Evolutionary conservation across 2,329 filamentous ascomycete genomes (phyloP).

Genomic region (Mariannaea elegans): DNA sequence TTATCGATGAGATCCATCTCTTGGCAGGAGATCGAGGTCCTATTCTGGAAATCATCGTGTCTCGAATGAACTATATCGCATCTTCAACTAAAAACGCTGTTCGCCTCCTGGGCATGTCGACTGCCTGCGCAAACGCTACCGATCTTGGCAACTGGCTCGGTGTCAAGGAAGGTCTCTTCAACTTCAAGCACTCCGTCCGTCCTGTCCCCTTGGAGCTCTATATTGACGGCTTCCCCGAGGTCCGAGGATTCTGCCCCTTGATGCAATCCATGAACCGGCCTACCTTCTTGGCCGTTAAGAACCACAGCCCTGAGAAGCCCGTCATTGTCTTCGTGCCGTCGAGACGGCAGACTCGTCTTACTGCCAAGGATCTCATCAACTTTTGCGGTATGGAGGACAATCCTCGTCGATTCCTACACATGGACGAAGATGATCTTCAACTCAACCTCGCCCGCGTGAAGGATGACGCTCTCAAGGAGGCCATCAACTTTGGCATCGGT

Average conservation of each 20-base stretch:
- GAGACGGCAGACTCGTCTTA: constrained; percentile 90
- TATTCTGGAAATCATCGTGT: constrained; percentile 96
- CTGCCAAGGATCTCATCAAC: constrained; percentile 95
- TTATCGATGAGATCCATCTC: constrained; percentile 98
- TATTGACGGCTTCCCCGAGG: constrained; percentile 96
- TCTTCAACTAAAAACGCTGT: constrained; percentile 91
- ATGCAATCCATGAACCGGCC: constrained; percentile 99
- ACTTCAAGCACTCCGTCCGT: constrained; percentile 95
- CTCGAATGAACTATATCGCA: constrained; percentile 97
- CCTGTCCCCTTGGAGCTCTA: constrained; percentile 96
- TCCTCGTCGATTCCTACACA: constrained; percentile 88
- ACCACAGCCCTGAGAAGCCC: constrained; percentile 93
- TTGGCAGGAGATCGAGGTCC: constrained; percentile 96
- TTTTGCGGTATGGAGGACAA: constrained; percentile 99
- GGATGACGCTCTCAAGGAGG: constrained; percentile 90
- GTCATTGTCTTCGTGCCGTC: constrained; percentile 99
- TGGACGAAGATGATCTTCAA: constrained; percentile 94
- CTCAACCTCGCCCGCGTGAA: constrained; percentile 90
- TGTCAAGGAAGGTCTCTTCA: constrained; percentile 94
- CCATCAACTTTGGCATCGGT: constrained; percentile 96
- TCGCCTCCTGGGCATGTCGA: constrained; percentile 97
- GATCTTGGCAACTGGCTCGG: constrained; percentile 97
- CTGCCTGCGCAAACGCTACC: constrained; percentile 93
- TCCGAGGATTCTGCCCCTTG: constrained; percentile 92
- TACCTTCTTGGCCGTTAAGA: constrained; percentile 95